Evolutionary conservation across 495 filamentous ascomycete species (phyloP), one percentile per base, ranked within the genome.

Genomic region (Trichoderma orchidacearum): DNA sequence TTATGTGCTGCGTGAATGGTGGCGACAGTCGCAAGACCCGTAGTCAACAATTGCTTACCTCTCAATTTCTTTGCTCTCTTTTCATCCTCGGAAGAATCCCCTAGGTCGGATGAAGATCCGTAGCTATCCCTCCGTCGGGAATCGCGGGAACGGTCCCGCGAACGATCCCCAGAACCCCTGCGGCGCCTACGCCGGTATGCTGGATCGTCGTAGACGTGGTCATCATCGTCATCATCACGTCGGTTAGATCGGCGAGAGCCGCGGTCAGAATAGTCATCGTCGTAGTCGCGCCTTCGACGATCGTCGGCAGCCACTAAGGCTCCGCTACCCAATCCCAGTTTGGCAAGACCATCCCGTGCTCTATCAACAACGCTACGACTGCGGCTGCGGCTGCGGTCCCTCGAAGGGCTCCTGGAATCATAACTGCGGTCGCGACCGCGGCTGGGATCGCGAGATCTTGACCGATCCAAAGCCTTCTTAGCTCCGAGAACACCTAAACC

Each of bases 1-100:
- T 77, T 82, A 66, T 94, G 85, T 7, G 85, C 88, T 50, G 89
- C 89, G 70, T 94, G 90, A 59, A 95, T 89, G 34, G 90, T 93
- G 56, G 90, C 90, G 58, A 94, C 85, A 54, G 85, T 85, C 30
- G 90, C 90, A 61, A 96, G 70, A 38, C 90, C 88, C 50, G 87
- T 83, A 51, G 89, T 90, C 58, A 95, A 62, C 64, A 91, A 68
- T 77, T 90, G 85, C 69, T 94, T 92, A 69, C 85, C 82, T 75
- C 81, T 82, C 78, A 92, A 80, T 68, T 90, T 89, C 72, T 83
- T 90, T 25, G 77, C 75, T 59, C 78, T 73, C 62, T 84, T 80
- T 63, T 85, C 83, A 66, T 95, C 87, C 63, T 89, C 87, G 62
- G 85, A 83, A 68, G 85, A 89, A 65, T 82, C 81, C 59, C 83